Evolutionary conservation across 1,284 basidiomycete species (phyloP).

Genomic region (Tilletiopsis washingtonensis): DNA sequence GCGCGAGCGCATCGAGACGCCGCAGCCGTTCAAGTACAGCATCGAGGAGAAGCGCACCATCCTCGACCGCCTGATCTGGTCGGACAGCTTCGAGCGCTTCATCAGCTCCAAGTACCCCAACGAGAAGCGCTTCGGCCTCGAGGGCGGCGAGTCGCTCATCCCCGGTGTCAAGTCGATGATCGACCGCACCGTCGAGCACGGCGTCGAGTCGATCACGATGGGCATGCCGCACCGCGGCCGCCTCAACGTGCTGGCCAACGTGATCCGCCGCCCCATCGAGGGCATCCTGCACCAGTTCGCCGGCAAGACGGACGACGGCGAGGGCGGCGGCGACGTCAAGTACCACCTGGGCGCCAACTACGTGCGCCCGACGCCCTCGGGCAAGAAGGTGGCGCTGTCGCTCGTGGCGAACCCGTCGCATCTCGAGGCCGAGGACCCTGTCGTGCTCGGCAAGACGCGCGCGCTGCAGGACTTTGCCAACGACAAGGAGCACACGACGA

Average conservation of each 20-base stretch:
- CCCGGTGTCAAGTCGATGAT: slow-evolving; percentile 99
- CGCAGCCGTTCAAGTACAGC: slow-evolving; percentile 96
- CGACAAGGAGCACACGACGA: slow-evolving; percentile 56
- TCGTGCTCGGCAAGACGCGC: slow-evolving; percentile 94
- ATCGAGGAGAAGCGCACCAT: slow-evolving; percentile 99
- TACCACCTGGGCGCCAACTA: slow-evolving; percentile 99
- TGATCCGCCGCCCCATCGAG: slow-evolving; percentile 96
- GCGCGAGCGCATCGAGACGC: slow-evolving; percentile 88
- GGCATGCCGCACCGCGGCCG: slow-evolving; percentile 99
- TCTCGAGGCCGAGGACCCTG: slow-evolving; percentile 91
- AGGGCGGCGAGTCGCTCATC: slow-evolving; percentile 94
- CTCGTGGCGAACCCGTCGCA: slow-evolving; percentile 98
- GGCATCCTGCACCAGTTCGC: slow-evolving; percentile 97
- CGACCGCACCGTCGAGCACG: slow-evolving; percentile 91
- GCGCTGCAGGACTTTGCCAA: slow-evolving; percentile 92
- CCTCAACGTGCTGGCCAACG: slow-evolving; percentile 94
- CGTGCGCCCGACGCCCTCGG: slow-evolving; percentile 91
- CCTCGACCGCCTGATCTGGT: slow-evolving; percentile 97
- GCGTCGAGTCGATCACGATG: slow-evolving; percentile 90
- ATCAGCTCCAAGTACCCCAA: slow-evolving; percentile 97
- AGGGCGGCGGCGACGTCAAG: slow-evolving; percentile 89
- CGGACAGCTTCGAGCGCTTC: slow-evolving; percentile 97
- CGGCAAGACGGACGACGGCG: slow-evolving; percentile 49
- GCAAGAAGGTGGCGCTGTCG: slow-evolving; percentile 94
- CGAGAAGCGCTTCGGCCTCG: slow-evolving; percentile 98